Evolutionary conservation across 257 asterid species (phyloP).

Genomic region (Nyctanthes arbortristis): DNA sequence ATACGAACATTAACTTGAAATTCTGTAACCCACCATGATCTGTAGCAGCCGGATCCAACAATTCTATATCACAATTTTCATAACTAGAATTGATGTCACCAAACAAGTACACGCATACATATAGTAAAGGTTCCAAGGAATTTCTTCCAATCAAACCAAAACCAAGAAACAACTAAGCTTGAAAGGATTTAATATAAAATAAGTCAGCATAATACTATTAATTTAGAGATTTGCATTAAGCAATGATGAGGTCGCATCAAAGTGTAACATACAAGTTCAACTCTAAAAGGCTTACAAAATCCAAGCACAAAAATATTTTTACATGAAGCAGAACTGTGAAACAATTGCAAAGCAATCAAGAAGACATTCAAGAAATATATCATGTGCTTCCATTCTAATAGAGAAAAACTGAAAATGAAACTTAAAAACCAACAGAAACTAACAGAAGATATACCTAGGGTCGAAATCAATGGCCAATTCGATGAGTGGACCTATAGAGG

Average conservation of each 20-base stretch:
- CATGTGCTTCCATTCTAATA: neutral
- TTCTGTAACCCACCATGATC: neutral
- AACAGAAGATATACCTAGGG: slow-evolving; percentile 53
- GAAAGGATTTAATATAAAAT: too few relatives aligned
- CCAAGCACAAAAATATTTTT: neutral
- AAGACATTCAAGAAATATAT: neutral
- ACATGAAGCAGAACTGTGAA: too few relatives aligned
- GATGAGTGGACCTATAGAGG: slow-evolving; percentile 80
- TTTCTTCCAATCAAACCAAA: neutral
- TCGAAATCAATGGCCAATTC: slow-evolving; percentile 66
- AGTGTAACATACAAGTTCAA: neutral
- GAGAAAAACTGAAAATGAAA: neutral
- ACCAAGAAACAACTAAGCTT: neutral
- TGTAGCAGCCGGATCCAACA: too few relatives aligned
- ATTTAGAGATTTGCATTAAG: neutral
- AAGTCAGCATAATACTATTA: neutral
- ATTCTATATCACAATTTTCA: too few relatives aligned
- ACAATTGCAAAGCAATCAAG: neutral
- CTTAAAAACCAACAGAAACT: neutral
- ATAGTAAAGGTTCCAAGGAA: neutral
- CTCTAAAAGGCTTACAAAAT: neutral
- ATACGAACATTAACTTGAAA: neutral
- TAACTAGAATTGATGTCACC: too few relatives aligned
- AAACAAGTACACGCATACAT: neutral
- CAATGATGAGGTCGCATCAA: neutral